Evolutionary conservation across 495 filamentous ascomycete species (phyloP), one percentile per base, ranked within the genome.

Genomic region (Aeminium ludgeri): DNA sequence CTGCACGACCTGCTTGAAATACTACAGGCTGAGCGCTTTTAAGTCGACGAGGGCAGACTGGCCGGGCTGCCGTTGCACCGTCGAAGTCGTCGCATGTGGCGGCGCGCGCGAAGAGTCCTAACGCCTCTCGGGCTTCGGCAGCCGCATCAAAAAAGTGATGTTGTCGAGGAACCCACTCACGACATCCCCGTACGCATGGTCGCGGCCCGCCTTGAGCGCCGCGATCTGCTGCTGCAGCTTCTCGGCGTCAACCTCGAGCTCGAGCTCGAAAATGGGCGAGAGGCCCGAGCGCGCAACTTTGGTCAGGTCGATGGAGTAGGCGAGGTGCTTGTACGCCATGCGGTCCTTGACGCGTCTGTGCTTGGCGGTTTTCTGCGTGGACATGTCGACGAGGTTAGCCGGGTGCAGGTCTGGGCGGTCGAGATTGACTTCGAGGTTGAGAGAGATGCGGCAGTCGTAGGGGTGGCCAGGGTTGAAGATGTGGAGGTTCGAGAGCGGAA

Each of bases 351-450:
- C 77, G 7, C 86, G 73, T 19, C 38, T 50, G 10, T 43, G 38
- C 5, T 61, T 57, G 31, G 58, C 57, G 3, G 48, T 61, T 27
- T 54, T 56, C 45, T 34, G 66, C 59, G 1, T 82, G 60, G 34
- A 71, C 63, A 40, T 67, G 58, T 25, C 23, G 10, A 78, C 48
- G 12, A 81, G 66, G 10, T 25, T 13, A 1, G 10, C 34, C 3
- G 34, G 30, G 17, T 46, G 13, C 20, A 47, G 17, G 27, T 49
- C 83, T 80, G n/a, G 76, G 4, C 27, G 34, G 31, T 46, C 68
- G 60, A 76, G 87, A 35, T 74, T 71, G 73, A 84, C 84, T 70
- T 96, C 87, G 5, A 94, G 65, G 51, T 86, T 93, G 49, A 94
- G 71, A 48, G 81, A 86, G 46, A 96, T 74, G 16, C 87, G 76